Evolutionary conservation across 2,329 filamentous ascomycete species (phyloP).

Genomic region (Aspergillus ochraceus): DNA sequence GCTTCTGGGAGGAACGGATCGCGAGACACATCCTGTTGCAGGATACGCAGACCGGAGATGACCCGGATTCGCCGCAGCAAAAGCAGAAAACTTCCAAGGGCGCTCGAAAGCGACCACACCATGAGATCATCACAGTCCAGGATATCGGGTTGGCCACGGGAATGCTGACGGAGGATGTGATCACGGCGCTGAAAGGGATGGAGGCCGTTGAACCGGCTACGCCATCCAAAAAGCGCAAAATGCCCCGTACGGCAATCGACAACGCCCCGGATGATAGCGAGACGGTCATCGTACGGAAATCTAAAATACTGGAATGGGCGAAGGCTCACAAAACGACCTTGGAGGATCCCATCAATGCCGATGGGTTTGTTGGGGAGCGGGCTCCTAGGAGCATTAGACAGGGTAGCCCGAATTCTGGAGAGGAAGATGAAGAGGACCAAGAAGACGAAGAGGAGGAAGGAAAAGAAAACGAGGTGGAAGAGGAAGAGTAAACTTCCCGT

Average conservation of each 20-base stretch:
- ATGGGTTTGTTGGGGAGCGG: slow-evolving; percentile 72
- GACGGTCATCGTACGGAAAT: slow-evolving; percentile 54
- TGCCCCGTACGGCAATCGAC: slow-evolving; percentile 27
- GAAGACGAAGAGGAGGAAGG: slow-evolving; percentile 17
- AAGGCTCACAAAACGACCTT: slow-evolving; percentile 62
- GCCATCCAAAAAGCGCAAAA: slow-evolving; percentile 54
- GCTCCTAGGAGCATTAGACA: slow-evolving; percentile 44
- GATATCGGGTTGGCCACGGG: slow-evolving; percentile 76
- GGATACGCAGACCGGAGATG: slow-evolving; percentile 26
- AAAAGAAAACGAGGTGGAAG: slow-evolving; percentile 17
- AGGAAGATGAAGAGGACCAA: slow-evolving; percentile 13
- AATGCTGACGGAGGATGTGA: slow-evolving; percentile 81
- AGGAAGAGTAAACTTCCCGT: slow-evolving; percentile 11
- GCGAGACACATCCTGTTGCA: slow-evolving; percentile 63
- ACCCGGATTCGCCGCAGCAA: slow-evolving; percentile 29
- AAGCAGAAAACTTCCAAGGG: slow-evolving; percentile 33
- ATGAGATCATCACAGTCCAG: slow-evolving; percentile 62
- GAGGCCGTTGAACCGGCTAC: slow-evolving; percentile 60
- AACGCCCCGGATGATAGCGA: slow-evolving; percentile 23
- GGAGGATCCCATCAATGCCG: slow-evolving; percentile 67
- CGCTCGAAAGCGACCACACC: slow-evolving; percentile 43
- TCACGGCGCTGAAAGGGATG: slow-evolving; percentile 78
- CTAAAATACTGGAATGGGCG: slow-evolving; percentile 66
- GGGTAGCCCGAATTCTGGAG: slow-evolving; percentile 26
- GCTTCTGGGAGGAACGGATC: slow-evolving; percentile 85